Base-by-base conservation (phyloP, 2,329 filamentous ascomycete species). In the Exophiala bonariae region DNA sequence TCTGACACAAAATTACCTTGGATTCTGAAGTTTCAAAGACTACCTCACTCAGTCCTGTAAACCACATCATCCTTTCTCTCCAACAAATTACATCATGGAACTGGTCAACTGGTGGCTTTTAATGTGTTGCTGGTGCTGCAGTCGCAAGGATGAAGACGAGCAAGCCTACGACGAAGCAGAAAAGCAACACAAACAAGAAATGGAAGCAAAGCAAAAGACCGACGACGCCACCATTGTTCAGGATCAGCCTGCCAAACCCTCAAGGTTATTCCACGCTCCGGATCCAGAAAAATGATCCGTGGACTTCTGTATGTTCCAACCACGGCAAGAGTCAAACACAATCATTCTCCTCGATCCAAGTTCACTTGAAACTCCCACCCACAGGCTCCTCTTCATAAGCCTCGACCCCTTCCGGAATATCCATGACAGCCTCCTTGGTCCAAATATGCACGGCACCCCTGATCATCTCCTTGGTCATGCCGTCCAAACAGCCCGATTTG, bases 361-460 rank as follows among this genome's bases (percentile, higher is more conserved):
- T 11, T 11, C 6, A 26, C 23, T 23, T 23, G 23, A 50, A 50
- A 23, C 32, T 41, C n/a, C 44, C 49, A 6, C 40, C 44, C 3
- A 44, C 38, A 19, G 49, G 49, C 31, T 79, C 76, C 47, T 79
- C 80, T n/a, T 76, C 74, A 62, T 79, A 76, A 6, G 69, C 65
- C 66, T 83, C 79, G 20, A 74, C 77, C 8, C 80, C 78, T 56
- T 84, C 81, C 3, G 84, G 83, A 53, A 87, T 85, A 35, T 83
- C 80, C n/a, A 86, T 74, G 72, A 87, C 83, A 57, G 83, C 83
- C 31, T 74, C 76, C 59, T 80, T 81, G 17, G 81, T 83, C 79
- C 81, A 87, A 57, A 87, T 82, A 67, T 88, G 83, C 52, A 80
- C 78, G 19, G 81, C 82, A 3, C 63, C 69, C 11, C 64, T 69